Percentiles rank a stretch among this genome's conserved stretches.
Evolutionary conservation across 306 rosid species (phyloP).

Genomic region (Pterocarpus macrocarpus): DNA sequence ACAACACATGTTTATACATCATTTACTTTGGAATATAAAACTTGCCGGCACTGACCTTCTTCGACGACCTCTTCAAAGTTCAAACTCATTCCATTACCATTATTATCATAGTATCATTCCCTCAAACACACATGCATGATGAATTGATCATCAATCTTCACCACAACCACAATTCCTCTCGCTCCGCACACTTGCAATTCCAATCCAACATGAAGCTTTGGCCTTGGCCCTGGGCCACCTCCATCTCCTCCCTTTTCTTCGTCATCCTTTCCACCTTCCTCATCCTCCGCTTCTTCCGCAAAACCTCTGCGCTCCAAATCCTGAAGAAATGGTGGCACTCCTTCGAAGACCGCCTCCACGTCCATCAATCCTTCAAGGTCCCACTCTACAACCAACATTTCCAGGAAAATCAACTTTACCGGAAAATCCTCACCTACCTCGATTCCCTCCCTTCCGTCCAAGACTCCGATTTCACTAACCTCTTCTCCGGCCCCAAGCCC

Average conservation of each 20-base stretch:
- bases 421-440: slow-evolving; percentile 68
- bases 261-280: slow-evolving; percentile 40
- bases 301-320: slow-evolving; percentile 70
- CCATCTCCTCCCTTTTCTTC: slow-evolving; percentile 51
- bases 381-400: slow-evolving; percentile 66
- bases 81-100: neutral
- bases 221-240: slow-evolving; percentile 25
- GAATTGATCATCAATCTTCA: neutral
- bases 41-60: slow-evolving; percentile 56
- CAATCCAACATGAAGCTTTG: slow-evolving; percentile 26
- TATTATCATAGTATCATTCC: neutral
- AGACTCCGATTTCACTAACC: slow-evolving; percentile 82
- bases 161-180: neutral
- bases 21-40: slow-evolving; percentile 43
- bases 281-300: slow-evolving; percentile 60
- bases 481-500: slow-evolving; percentile 77
- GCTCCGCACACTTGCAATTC: neutral
- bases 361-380: slow-evolving; percentile 75
- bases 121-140: too few species aligned
- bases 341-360: slow-evolving; percentile 62
- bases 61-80: slow-evolving; percentile 49
- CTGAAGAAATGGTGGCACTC: slow-evolving; percentile 65
- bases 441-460: slow-evolving; percentile 80
- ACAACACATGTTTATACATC: slow-evolving; percentile 42
- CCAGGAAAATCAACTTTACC: slow-evolving; percentile 81